Percentiles rank a stretch among this genome's conserved stretches.
Evolutionary conservation across 495 filamentous ascomycete genomes (phyloP).

Genomic region (Jackrogersella multiformis): DNA sequence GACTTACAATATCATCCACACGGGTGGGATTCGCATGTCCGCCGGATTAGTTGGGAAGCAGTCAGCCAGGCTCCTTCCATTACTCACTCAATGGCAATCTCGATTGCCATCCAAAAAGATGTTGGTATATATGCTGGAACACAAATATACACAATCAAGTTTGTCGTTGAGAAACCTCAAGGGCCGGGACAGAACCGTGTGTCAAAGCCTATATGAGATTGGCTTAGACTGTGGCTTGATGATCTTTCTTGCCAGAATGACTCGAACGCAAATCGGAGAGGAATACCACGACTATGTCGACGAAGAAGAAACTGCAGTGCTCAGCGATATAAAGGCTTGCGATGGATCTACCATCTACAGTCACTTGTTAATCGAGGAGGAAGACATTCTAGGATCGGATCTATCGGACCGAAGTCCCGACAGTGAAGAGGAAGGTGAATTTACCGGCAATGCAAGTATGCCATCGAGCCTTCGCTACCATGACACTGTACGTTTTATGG

Average conservation of each 20-base stretch:
- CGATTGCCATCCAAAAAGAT: background rate
- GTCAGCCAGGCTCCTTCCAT: background rate
- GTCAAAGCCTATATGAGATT: conserved; percentile 17
- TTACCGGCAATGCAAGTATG: conserved; percentile 27
- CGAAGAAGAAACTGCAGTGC: background rate
- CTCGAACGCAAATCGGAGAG: conserved; percentile 2
- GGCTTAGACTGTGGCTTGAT: conserved; percentile 12
- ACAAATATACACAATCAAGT: conserved; percentile 56
- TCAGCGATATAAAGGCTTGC: conserved; percentile 12
- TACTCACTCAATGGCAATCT: conserved; percentile 12
- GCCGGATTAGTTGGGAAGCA: conserved; percentile 35
- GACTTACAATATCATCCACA: conserved; percentile 62
- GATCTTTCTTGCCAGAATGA: conserved; percentile 19
- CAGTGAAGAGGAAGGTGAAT: conserved; percentile 15
- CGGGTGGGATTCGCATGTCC: conserved; percentile 20
- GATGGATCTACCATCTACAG: conserved; percentile 3
- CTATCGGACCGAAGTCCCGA: conserved; percentile 22
- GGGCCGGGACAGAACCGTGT: conserved; percentile 50
- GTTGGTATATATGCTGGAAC: conserved; percentile 54
- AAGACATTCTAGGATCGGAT: conserved; percentile 14
- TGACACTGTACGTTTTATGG: conserved; percentile 24
- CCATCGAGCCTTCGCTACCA: conserved; percentile 21
- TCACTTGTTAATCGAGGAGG: background rate
- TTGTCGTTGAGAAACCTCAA: conserved; percentile 52
- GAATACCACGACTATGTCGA: background rate